Base-by-base conservation (phyloP, 2,329 filamentous ascomycete species). In the Botrytis fabae region DNA sequence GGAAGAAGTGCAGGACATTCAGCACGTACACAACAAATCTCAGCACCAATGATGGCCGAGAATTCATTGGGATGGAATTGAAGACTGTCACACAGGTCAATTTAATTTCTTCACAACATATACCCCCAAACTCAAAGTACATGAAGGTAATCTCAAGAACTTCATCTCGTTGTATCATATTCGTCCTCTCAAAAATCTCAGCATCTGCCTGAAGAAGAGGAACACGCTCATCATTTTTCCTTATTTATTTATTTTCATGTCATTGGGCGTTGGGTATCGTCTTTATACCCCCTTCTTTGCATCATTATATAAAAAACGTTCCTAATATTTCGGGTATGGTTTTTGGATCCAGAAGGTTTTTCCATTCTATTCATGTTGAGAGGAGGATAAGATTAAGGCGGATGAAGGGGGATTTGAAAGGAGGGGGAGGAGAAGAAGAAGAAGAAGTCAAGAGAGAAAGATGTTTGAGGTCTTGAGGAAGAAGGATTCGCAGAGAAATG, bases 21-120 rank as follows among this genome's bases (percentile, higher is more conserved):
- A 76, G 86, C 89, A 72, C 85, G 91, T 75, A 91, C 90, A 71
- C 87, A 90, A 79, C 89, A 90, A 81, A 93, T 93, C 79, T 92
- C 89, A 73, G 90, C 90, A 72, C 91, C 91, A 8, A 90, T 93
- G 78, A 92, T 92, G 90, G 89, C 91, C 20, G 91, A 93, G 83
- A 93, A 93, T 83, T 92, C 90, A 71, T 85, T 93, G 78, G 91
- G 91, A 77, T 93, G 91, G 91, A 92, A 92, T 82, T 93, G 85
- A 88, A 25, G 20, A 73, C 62, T 28, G 51, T 18, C 16, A 3
- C 28, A 28, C 14, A 9, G 62, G 71, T 59, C 72, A 73, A 70
- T 65, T 74, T 73, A 70, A 74, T 76, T 72, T 73, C 64, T 71
- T 74, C 63, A 61, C 59, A 66, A 73, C 73, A 73, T 75, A 77